Conservation (phyloP, 441 rosid genomes). For the Manihot esculenta region DNA sequence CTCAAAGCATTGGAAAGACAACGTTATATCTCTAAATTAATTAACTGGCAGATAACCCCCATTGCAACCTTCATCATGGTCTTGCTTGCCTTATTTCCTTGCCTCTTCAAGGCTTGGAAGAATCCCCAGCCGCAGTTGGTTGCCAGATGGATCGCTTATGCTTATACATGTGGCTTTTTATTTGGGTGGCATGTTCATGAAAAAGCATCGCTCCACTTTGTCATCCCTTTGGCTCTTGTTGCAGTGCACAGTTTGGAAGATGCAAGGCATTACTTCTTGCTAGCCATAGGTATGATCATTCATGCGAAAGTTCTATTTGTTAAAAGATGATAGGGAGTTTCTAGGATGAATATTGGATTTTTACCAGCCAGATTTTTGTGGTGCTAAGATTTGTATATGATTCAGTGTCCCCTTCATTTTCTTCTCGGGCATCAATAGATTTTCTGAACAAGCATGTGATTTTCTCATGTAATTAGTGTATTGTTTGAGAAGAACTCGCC, state of each 20-base stretch:
- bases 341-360: background rate
- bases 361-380: background rate
- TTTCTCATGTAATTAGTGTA: background rate
- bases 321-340: background rate
- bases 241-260: constrained; percentile 76
- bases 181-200: constrained; percentile 99
- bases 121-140: constrained; percentile 52
- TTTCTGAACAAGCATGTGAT: background rate
- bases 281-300: constrained; percentile 69
- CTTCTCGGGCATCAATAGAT: background rate
- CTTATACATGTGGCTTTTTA: constrained; percentile 82
- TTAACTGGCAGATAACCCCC: constrained; percentile 65
- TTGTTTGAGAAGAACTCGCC: background rate
- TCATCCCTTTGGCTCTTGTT: constrained; percentile 69
- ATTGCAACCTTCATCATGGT: constrained; percentile 63
- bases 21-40: constrained; percentile 2
- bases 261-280: constrained; percentile 76
- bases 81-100: constrained; percentile 67
- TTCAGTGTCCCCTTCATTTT: background rate
- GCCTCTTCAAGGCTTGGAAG: constrained; percentile 74
- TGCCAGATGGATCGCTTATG: constrained; percentile 78
- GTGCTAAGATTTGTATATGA: background rate
- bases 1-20: background rate
- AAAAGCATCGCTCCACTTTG: constrained; percentile 91
- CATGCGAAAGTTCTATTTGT: background rate